Evolutionary conservation across 768 basidiomycete species (phyloP).

Genomic region (Macrolepiota dolichaula): DNA sequence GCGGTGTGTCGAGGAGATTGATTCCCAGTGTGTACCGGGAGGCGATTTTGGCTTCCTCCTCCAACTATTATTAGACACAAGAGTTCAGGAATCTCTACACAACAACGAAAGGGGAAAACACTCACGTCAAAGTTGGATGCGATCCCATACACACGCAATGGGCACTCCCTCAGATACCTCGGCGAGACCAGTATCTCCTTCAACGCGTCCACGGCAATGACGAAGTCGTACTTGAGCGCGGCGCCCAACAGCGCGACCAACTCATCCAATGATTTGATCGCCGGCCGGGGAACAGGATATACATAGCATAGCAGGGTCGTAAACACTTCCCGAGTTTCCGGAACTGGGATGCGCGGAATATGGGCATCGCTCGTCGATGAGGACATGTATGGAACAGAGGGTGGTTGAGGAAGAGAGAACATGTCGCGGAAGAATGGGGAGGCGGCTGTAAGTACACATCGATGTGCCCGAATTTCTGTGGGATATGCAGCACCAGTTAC

Average conservation of each 20-base stretch:
- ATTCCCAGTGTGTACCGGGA: constrained; percentile 54
- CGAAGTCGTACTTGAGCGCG: constrained; percentile 65
- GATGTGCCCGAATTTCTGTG: constrained; percentile 59
- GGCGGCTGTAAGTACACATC: constrained; percentile 56
- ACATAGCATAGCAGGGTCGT: constrained; percentile 54
- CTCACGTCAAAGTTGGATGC: constrained; percentile 53
- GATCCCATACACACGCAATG: constrained; percentile 69
- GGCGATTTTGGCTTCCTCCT: constrained; percentile 59
- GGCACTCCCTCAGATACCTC: constrained; percentile 42
- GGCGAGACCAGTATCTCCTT: constrained; percentile 51
- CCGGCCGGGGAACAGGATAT: constrained; percentile 59
- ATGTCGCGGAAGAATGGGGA: constrained; percentile 70
- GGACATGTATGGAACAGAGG: constrained; percentile 31
- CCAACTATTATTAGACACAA: constrained; percentile 26
- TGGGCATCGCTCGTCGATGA: constrained; percentile 20
- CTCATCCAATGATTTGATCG: constrained; percentile 48
- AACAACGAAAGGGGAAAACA: background rate
- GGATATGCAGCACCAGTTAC: constrained; percentile 32
- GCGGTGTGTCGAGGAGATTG: constrained; percentile 51
- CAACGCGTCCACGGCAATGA: constrained; percentile 40
- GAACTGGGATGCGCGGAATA: constrained; percentile 50
- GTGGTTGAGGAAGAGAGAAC: constrained; percentile 62
- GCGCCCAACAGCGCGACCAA: constrained; percentile 46
- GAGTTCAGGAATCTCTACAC: background rate
- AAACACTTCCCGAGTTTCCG: constrained; percentile 45